Conservation (phyloP, 306 rosid genomes). For the Carpinus fangiana region DNA sequence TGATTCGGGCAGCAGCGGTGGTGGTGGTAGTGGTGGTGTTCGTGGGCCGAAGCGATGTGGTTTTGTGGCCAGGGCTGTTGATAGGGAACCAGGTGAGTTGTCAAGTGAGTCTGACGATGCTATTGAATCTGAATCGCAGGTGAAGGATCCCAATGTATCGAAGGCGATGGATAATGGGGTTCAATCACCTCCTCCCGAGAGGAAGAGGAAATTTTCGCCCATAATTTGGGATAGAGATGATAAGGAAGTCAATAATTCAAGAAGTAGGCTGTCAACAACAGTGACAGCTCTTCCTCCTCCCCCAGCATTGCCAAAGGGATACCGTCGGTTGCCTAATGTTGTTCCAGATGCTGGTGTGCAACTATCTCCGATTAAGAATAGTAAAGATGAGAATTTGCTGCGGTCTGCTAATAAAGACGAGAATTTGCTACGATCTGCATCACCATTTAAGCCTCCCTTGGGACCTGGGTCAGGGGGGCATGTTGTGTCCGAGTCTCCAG, state of each 20-base stretch:
- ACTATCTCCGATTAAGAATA: constrained; percentile 34
- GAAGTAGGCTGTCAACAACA: constrained; percentile 40
- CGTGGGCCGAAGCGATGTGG: constrained; percentile 62
- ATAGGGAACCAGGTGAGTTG: constrained; percentile 94
- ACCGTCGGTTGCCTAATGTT: constrained; percentile 45
- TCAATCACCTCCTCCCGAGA: constrained; percentile 40
- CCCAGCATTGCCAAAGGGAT: constrained; percentile 49
- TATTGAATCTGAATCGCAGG: constrained; percentile 52
- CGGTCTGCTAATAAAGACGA: constrained; percentile 30
- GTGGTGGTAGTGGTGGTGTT: constrained; percentile 37
- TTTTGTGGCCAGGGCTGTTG: constrained; percentile 46
- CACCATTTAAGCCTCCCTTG: constrained; percentile 27
- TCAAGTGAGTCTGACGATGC: constrained; percentile 94
- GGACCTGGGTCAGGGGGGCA: constrained; percentile 28
- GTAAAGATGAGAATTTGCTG: constrained; percentile 32
- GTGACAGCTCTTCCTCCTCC: constrained; percentile 51
- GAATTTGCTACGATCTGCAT: constrained; percentile 24
- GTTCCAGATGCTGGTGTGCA: constrained; percentile 44
- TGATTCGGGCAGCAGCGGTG: constrained; percentile 60
- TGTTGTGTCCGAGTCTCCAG: constrained; percentile 32
- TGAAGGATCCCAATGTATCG: constrained; percentile 37
- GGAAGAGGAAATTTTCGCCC: constrained; percentile 89
- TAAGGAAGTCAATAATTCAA: constrained; percentile 44
- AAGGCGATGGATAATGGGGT: constrained; percentile 50
- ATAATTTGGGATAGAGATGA: constrained; percentile 95